Base-by-base conservation (phyloP, 116 monocot genomes). In the Cymodocea nodosa region DNA sequence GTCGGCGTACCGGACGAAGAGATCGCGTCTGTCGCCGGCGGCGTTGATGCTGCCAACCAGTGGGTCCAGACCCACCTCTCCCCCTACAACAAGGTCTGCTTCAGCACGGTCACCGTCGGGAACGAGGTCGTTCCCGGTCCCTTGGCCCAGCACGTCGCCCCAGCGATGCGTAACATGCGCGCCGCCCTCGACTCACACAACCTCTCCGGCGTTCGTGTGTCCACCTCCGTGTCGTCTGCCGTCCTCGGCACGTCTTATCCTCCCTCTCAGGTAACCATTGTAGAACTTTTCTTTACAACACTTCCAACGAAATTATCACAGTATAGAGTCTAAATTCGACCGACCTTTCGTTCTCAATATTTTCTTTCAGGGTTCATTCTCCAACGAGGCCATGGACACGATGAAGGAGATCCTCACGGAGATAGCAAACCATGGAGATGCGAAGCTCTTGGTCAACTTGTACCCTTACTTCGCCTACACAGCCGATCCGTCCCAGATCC, bases 381-480 rank as follows among this genome's bases (percentile, higher is more conserved):
- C 79, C 15, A 44, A 15, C 8, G 61, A 56, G 9, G 35, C 77
- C 0, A n/a, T 19, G 4, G 19, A 48, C 0, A 0, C 5, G 52
- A 67, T 89, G 71, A 63, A 15, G 5, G 73, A 71, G 1, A 82
- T 91, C 63, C 50, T 82, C 4, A 3, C 50, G 12, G 84, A 77
- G 74, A 59, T 91, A 35, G 52, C 68, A 4, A 44, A 73, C 17
- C 74, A 30, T 8, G 22, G 35, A 2, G 48, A 63, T 3, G 82
- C 91, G 6, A 15, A 61, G 37, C 68, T 91, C 9, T 70, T 87
- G 24, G 69, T 74, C 57, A 87, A 91, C 61, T 74, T 87, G 10
- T 91, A 91, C 67, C 84, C 91, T 0, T 91, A 82, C 74, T 82
- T 87, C 60, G 73, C 74, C 60, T 87, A 82, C 69, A 44, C 75